phyloP scores from a whole-genome alignment of 306 rosid genomes.

The Malus orientalis region DNA sequence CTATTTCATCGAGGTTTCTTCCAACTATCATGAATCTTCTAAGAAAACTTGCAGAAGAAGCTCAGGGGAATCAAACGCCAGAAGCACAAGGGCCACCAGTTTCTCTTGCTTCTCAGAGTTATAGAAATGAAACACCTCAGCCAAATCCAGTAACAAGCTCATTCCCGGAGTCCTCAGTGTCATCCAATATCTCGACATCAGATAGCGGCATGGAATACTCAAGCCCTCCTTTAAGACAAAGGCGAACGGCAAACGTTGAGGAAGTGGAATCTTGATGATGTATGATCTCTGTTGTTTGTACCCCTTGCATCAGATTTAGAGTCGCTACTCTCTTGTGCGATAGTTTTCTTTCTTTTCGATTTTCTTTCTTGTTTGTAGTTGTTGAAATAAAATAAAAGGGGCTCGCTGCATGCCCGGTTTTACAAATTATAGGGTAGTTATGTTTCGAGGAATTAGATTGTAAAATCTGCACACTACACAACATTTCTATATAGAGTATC shows the following conservation, averaged over 20 bases:
- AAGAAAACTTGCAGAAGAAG: slow-evolving; percentile 70
- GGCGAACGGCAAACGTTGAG: slow-evolving; percentile 33
- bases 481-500: background rate
- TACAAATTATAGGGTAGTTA: background rate
- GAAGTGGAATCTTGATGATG: slow-evolving; percentile 40
- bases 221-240: slow-evolving; percentile 40
- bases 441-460: background rate
- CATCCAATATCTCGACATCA: slow-evolving; percentile 45
- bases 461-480: background rate
- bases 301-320: background rate
- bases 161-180: slow-evolving; percentile 31
- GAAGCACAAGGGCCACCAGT: slow-evolving; percentile 27
- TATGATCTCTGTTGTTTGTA: background rate
- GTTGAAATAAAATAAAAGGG: background rate
- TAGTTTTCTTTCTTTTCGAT: background rate
- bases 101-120: slow-evolving; percentile 30
- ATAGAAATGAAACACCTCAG: slow-evolving; percentile 36
- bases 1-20: slow-evolving; percentile 58
- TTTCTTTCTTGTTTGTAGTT: background rate
- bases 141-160: slow-evolving; percentile 32
- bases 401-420: background rate
- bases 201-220: slow-evolving; percentile 36
- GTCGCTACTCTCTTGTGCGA: background rate
- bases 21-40: slow-evolving; percentile 79
- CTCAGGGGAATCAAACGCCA: slow-evolving; percentile 41